Evolutionary conservation across 441 rosid species (phyloP).

Genomic region (Croton laevigatus): DNA sequence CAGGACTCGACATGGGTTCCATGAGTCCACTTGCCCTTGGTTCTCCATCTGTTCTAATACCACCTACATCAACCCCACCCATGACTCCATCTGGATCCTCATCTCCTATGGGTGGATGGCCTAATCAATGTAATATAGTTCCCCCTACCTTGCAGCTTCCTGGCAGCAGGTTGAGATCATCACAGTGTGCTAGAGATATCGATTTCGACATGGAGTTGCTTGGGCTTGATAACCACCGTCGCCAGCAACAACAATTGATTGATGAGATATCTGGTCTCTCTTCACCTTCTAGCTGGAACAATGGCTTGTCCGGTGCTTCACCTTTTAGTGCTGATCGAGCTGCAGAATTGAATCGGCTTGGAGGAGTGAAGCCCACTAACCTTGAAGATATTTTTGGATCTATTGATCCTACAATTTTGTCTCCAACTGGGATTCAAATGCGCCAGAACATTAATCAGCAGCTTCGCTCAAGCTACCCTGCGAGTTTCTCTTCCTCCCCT

Average conservation of each 20-base stretch:
- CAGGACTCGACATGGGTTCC: slow-evolving; percentile 54
- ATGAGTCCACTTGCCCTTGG: slow-evolving; percentile 61
- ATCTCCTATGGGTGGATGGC: slow-evolving; percentile 66
- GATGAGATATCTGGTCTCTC: slow-evolving; percentile 58
- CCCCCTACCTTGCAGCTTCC: slow-evolving; percentile 76
- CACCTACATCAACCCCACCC: slow-evolving; percentile 55
- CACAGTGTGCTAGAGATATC: slow-evolving; percentile 57
- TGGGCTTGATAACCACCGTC: slow-evolving; percentile 33
- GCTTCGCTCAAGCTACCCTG: slow-evolving; percentile 45
- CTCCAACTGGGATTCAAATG: slow-evolving; percentile 47
- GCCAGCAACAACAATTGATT: slow-evolving; percentile 42
- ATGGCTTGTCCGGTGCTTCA: slow-evolving; percentile 41
- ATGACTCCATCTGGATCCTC: slow-evolving; percentile 52
- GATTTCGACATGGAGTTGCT: slow-evolving; percentile 54
- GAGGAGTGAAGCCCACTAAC: slow-evolving; percentile 56
- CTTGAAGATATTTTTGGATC: slow-evolving; percentile 57
- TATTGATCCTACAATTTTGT: slow-evolving; percentile 42
- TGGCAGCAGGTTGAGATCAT: slow-evolving; percentile 66
- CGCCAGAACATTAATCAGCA: slow-evolving; percentile 46
- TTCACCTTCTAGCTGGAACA: slow-evolving; percentile 63
- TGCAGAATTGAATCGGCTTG: slow-evolving; percentile 51
- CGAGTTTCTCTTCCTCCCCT: slow-evolving; percentile 49
- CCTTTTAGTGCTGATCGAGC: slow-evolving; percentile 40
- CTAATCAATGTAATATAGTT: slow-evolving; percentile 40
- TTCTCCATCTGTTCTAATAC: slow-evolving; percentile 48